These are phyloP conservation scores for Cucurbita ficifolia DNA, from an alignment of 306 rosid species.

Conservation along the genomic window DNA sequence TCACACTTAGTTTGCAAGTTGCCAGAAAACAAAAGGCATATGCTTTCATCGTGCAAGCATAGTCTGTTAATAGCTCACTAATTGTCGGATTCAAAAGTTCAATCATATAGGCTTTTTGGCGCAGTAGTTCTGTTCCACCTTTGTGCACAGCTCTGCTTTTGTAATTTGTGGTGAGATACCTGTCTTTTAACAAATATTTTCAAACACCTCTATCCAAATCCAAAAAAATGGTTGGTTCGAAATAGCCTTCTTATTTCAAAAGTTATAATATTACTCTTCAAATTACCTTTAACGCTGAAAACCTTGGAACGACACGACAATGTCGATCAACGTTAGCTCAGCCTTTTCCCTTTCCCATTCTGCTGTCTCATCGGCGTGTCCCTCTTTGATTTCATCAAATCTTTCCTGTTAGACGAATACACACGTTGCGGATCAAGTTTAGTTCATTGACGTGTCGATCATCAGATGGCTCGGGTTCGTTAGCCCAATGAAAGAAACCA, in stretches of 20 bases:
- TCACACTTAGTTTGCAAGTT: too few relatives aligned
- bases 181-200: neutral
- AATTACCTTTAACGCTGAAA: too few relatives aligned
- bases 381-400: neutral
- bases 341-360: conserved; percentile 7
- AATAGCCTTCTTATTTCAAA: too few relatives aligned
- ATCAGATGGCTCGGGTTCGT: neutral
- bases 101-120: neutral
- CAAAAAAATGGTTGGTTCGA: neutral
- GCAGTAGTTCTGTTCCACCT: neutral
- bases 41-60: neutral
- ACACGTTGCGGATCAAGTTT: conserved; percentile 4
- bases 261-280: too few relatives aligned
- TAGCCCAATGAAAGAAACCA: conserved; percentile 6
- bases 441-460: neutral
- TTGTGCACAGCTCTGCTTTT: neutral
- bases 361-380: neutral
- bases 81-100: neutral
- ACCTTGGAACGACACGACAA: too few relatives aligned
- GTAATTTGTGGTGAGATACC: neutral
- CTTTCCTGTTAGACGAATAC: neutral
- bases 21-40: too few relatives aligned
- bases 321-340: neutral
- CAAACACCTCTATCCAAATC: neutral
- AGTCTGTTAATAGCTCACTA: neutral